These are phyloP conservation scores for Graphiopsis chlorocephala DNA, from an alignment of 2,329 filamentous ascomycete genomes.

Conservation along the genomic window DNA sequence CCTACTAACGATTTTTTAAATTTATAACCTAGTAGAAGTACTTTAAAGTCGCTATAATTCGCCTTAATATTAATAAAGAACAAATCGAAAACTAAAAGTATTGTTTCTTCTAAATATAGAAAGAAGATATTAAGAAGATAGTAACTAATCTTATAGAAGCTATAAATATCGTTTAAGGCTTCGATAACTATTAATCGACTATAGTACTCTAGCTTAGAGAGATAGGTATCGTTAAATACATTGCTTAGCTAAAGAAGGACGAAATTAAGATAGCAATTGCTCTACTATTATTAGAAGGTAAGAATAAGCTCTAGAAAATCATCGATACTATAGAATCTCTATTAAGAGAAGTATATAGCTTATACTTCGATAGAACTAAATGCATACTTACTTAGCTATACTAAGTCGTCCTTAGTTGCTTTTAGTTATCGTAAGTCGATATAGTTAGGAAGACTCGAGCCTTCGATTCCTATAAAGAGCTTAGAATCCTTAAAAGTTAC, in stretches of 20 bases:
- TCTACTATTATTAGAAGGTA: background rate
- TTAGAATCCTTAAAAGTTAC: slow-evolving; percentile 13
- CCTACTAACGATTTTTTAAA: background rate
- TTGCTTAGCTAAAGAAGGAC: slow-evolving; percentile 17
- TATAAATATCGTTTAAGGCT: slow-evolving; percentile 14
- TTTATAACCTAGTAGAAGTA: background rate
- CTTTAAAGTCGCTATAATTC: background rate
- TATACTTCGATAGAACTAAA: slow-evolving; percentile 17
- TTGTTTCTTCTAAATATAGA: slow-evolving; percentile 10
- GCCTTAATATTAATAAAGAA: background rate
- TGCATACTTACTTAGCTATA: slow-evolving; percentile 19
- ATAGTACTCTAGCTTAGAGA: slow-evolving; percentile 18
- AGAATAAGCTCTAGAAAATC: slow-evolving; percentile 1
- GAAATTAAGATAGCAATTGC: slow-evolving; percentile 17
- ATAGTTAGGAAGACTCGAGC: slow-evolving; percentile 13
- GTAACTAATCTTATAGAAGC: slow-evolving; percentile 3
- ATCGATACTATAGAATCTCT: slow-evolving; percentile 12
- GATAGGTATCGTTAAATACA: slow-evolving; percentile 16
- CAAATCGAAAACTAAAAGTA: slow-evolving; percentile 8
- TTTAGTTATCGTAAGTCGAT: slow-evolving; percentile 15
- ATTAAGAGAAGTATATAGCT: slow-evolving; percentile 16
- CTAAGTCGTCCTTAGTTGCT: slow-evolving; percentile 16
- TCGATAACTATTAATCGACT: slow-evolving; percentile 15
- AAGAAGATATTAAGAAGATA: slow-evolving; percentile 4
- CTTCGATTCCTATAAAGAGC: slow-evolving; percentile 17